Evolutionary conservation across 495 filamentous ascomycete genomes (phyloP).

Genomic region (Amniculicola lignicola): DNA sequence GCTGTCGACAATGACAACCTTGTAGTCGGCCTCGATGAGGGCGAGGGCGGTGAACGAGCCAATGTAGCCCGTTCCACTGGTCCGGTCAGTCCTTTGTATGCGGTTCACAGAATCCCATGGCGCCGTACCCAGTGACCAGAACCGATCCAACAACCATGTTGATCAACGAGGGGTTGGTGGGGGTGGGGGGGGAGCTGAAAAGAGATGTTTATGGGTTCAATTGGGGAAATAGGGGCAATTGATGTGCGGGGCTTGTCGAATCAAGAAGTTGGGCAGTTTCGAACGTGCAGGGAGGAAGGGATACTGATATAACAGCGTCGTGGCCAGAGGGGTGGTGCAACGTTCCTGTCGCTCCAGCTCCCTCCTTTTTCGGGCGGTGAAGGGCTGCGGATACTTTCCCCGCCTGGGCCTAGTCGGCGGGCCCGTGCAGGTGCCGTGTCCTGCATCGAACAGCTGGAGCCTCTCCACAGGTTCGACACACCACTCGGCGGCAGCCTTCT

Average conservation of each 20-base stretch:
- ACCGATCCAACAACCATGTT: constrained; percentile 35
- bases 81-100: constrained; percentile 4
- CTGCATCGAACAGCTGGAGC: no score
- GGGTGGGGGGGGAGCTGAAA: neutral
- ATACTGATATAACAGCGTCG: no score
- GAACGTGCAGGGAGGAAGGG: neutral
- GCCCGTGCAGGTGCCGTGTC: no score
- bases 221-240: neutral
- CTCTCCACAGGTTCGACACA: no score
- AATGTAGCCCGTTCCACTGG: constrained; percentile 96
- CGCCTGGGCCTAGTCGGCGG: no score
- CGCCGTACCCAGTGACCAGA: constrained; percentile 33
- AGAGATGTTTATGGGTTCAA: neutral
- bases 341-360: no score
- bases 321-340: no score
- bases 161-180: neutral
- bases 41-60: constrained; percentile 94
- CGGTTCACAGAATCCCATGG: neutral
- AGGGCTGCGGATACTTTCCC: no score
- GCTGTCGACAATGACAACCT: constrained; percentile 93
- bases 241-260: no score
- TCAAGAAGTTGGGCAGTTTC: no score
- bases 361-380: no score
- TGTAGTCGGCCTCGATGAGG: constrained; percentile 88
- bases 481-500: no score